Conservation (phyloP, 2,329 filamentous ascomycete genomes). For the Fonsecaea multimorphosa region DNA sequence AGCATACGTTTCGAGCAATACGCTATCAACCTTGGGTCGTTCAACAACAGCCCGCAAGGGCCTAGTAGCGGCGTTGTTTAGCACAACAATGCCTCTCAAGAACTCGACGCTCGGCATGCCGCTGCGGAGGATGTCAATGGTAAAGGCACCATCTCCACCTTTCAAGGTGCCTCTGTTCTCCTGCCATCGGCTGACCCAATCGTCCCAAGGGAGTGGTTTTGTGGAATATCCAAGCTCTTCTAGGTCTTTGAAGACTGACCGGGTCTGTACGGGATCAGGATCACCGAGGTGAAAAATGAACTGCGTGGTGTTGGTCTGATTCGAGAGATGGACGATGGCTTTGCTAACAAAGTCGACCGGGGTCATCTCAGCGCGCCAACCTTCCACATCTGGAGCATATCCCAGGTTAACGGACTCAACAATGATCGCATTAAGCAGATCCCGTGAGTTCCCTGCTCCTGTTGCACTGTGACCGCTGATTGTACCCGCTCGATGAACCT, state of each 20-base stretch:
- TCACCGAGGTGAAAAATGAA: slow-evolving; percentile 77
- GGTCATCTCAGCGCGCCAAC: slow-evolving; percentile 83
- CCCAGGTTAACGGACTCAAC: slow-evolving; percentile 78
- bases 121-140: slow-evolving; percentile 77
- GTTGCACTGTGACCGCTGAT: slow-evolving; percentile 78
- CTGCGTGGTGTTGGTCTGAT: slow-evolving; percentile 67
- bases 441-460: slow-evolving; percentile 78
- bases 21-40: slow-evolving; percentile 71
- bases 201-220: slow-evolving; percentile 68
- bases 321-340: slow-evolving; percentile 72
- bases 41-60: slow-evolving; percentile 65
- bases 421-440: slow-evolving; percentile 75
- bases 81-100: slow-evolving; percentile 71
- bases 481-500: slow-evolving; percentile 75
- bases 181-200: slow-evolving; percentile 76
- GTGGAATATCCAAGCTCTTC: slow-evolving; percentile 73
- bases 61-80: slow-evolving; percentile 72
- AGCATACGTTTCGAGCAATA: slow-evolving; percentile 76
- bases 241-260: slow-evolving; percentile 68
- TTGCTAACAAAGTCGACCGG: slow-evolving; percentile 81
- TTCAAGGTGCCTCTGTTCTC: slow-evolving; percentile 70
- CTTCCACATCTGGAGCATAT: slow-evolving; percentile 70
- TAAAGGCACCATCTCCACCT: slow-evolving; percentile 74
- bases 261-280: slow-evolving; percentile 70
- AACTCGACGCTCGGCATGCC: slow-evolving; percentile 80